These are phyloP conservation scores for Ambrosiella cleistominuta DNA, from an alignment of 2,329 filamentous ascomycete genomes.

Conservation along the genomic window DNA sequence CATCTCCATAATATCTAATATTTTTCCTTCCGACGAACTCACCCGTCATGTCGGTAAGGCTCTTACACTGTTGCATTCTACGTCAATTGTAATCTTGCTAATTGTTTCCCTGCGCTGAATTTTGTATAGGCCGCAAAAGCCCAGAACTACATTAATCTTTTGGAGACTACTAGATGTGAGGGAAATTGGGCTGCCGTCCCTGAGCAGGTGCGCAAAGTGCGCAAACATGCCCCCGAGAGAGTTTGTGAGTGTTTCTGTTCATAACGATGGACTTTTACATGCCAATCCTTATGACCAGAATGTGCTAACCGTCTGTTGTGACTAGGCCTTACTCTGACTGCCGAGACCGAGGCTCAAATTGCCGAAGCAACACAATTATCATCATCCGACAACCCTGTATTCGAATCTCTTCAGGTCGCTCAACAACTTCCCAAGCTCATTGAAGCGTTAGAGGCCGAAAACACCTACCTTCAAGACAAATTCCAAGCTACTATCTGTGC, in stretches of 20 bases:
- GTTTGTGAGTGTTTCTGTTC: slow-evolving; percentile 44
- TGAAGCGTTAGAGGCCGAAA: slow-evolving; percentile 40
- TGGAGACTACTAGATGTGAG: slow-evolving; percentile 76
- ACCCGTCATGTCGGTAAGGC: slow-evolving; percentile 12
- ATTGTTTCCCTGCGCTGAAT: background rate
- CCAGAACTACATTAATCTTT: slow-evolving; percentile 58
- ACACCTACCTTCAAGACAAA: slow-evolving; percentile 34
- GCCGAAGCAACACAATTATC: slow-evolving; percentile 30
- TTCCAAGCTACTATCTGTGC: slow-evolving; percentile 72
- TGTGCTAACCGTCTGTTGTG: slow-evolving; percentile 11
- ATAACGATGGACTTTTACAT: background rate
- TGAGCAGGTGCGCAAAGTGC: slow-evolving; percentile 80
- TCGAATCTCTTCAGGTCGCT: slow-evolving; percentile 28
- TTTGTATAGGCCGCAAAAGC: slow-evolving; percentile 40
- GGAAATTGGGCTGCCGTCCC: slow-evolving; percentile 74
- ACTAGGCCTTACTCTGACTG: slow-evolving; percentile 52
- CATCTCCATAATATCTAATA: background rate
- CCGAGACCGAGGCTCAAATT: slow-evolving; percentile 50
- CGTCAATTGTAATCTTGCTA: background rate
- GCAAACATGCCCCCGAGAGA: slow-evolving; percentile 77
- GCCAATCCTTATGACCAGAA: background rate
- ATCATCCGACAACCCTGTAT: slow-evolving; percentile 27
- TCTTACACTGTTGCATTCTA: background rate
- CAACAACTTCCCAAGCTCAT: slow-evolving; percentile 33
- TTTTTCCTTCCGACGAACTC: background rate